phyloP scores from a whole-genome alignment of 441 rosid genomes.

The Adansonia gregorii region DNA sequence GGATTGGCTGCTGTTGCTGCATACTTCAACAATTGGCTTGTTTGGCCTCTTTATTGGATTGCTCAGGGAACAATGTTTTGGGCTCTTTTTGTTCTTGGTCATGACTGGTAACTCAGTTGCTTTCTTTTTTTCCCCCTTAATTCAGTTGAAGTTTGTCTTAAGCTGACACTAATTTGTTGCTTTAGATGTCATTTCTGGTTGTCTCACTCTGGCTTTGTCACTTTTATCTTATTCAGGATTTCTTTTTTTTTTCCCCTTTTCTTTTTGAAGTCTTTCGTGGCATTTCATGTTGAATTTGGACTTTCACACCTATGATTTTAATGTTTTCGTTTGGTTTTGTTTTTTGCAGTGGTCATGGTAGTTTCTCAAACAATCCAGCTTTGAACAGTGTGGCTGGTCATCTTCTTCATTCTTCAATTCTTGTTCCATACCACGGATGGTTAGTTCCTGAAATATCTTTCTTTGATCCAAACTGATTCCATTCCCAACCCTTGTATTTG shows the following conservation, averaged over 20 bases:
- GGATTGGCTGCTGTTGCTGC: constrained; percentile 54
- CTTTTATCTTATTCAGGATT: not conserved
- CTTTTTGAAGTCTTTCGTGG: not conserved
- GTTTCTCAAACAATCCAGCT: constrained; percentile 77
- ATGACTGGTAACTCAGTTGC: constrained; percentile 43
- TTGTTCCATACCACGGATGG: constrained; percentile 99
- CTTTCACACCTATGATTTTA: not conserved
- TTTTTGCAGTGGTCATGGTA: constrained; percentile 87
- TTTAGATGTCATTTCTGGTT: constrained; percentile 3
- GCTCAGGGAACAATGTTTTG: constrained; percentile 61
- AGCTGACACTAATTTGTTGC: not conserved
- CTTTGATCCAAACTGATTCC: not conserved
- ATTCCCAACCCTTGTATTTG: too few relatives aligned
- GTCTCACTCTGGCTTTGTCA: not conserved
- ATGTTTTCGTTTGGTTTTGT: not conserved
- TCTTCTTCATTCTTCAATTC: constrained; percentile 86
- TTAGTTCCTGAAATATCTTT: constrained; percentile 22
- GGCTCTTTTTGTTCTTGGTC: constrained; percentile 60
- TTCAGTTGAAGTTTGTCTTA: not conserved
- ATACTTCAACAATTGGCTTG: constrained; percentile 43
- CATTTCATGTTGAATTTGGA: not conserved
- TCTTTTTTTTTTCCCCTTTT: not conserved
- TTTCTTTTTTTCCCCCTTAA: not conserved
- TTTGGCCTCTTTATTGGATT: constrained; percentile 55
- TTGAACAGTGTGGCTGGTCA: constrained; percentile 87